These are phyloP conservation scores for Nectriaceae sp. DNA, from an alignment of 2,329 filamentous ascomycete genomes.

Conservation along the genomic window DNA sequence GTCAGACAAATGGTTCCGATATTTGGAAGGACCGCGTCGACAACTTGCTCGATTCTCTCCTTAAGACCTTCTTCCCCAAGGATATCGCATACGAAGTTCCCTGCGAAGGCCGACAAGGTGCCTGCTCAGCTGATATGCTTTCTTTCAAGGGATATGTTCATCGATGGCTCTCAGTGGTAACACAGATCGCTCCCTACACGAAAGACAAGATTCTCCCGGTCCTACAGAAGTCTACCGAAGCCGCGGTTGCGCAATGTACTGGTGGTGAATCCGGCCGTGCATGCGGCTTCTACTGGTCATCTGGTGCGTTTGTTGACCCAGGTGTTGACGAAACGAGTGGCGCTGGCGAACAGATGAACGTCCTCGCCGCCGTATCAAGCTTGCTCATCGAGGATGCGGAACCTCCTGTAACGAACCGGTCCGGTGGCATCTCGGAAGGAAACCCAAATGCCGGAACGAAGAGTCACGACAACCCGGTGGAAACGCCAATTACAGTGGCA, in stretches of 20 bases:
- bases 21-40: slow-evolving; percentile 59
- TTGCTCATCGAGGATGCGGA: slow-evolving; percentile 45
- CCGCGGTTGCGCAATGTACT: slow-evolving; percentile 63
- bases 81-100: slow-evolving; percentile 65
- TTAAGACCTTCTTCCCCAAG: slow-evolving; percentile 56
- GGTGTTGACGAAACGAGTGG: slow-evolving; percentile 56
- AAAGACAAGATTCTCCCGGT: slow-evolving; percentile 56
- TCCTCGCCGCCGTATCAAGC: slow-evolving; percentile 54
- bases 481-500: slow-evolving; percentile 40
- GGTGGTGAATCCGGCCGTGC: slow-evolving; percentile 58
- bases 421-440: slow-evolving; percentile 52
- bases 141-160: slow-evolving; percentile 73
- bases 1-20: slow-evolving; percentile 51
- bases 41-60: slow-evolving; percentile 52
- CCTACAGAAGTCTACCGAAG: slow-evolving; percentile 58
- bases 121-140: slow-evolving; percentile 71
- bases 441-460: slow-evolving; percentile 42
- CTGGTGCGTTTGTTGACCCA: slow-evolving; percentile 45
- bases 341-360: slow-evolving; percentile 61
- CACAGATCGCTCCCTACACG: slow-evolving; percentile 64
- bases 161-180: slow-evolving; percentile 63
- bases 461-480: slow-evolving; percentile 32
- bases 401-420: slow-evolving; percentile 45
- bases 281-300: slow-evolving; percentile 67
- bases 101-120: slow-evolving; percentile 58